These are phyloP conservation scores for Luffa acutangula DNA, from an alignment of 306 rosid genomes.

Conservation along the genomic window DNA sequence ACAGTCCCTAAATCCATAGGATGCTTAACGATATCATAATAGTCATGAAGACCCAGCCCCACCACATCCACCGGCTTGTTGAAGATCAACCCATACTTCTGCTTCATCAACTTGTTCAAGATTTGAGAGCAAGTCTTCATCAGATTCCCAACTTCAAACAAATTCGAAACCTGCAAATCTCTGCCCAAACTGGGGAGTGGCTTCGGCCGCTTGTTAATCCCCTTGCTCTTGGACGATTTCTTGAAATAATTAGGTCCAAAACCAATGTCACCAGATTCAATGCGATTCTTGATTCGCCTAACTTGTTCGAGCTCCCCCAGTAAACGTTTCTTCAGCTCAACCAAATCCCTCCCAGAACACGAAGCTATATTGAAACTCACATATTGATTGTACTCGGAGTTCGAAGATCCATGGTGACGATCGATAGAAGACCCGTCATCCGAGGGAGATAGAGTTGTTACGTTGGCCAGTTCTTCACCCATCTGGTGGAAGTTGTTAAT, in stretches of 20 bases:
- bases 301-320: conserved; percentile 58
- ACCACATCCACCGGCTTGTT: conserved; percentile 57
- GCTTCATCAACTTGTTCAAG: conserved; percentile 69
- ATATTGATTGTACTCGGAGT: conserved; percentile 31
- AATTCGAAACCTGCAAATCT: conserved; percentile 48
- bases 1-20: conserved; percentile 98
- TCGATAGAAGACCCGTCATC: conserved; percentile 86
- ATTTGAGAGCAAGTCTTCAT: conserved; percentile 63
- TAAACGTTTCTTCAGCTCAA: conserved; percentile 50
- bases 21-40: conserved; percentile 54
- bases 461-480: conserved; percentile 32
- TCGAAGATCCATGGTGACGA: conserved; percentile 30
- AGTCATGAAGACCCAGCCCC: conserved; percentile 72
- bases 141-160: conserved; percentile 23
- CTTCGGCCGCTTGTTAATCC: conserved; percentile 47
- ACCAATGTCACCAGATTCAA: conserved; percentile 44
- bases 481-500: conserved; percentile 15
- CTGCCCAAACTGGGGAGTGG: conserved; percentile 1
- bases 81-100: conserved; percentile 64
- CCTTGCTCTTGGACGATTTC: conserved; percentile 48
- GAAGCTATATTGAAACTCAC: conserved; percentile 48
- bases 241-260: conserved; percentile 16
- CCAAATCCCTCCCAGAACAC: conserved; percentile 48
- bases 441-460: conserved; percentile 54
- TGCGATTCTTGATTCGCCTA: conserved; percentile 43